A percentile compares a stretch with the other conserved stretches of the same genome.
phyloP scores from a whole-genome alignment of 75 land plant genomes.

The Larix kaempferi region DNA sequence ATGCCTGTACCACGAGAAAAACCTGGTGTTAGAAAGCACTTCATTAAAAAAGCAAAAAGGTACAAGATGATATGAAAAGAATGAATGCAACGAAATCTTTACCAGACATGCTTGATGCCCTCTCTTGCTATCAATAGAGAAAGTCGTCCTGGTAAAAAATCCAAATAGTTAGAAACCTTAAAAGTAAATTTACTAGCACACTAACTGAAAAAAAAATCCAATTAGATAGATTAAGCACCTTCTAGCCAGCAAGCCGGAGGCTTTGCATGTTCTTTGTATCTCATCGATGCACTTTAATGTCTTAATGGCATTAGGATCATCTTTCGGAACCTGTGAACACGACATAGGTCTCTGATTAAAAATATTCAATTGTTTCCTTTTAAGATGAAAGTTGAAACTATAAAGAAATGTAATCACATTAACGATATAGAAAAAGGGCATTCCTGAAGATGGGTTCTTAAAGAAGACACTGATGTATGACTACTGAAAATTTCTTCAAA shows the following conservation, averaged over 20 bases:
- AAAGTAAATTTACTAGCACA: neutral
- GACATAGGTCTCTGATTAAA: neutral
- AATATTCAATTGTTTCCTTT: neutral
- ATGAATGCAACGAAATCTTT: conserved; percentile 1
- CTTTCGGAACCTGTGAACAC: conserved; percentile 38
- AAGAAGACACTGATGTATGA: neutral
- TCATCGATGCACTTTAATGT: conserved; percentile 44
- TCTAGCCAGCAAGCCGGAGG: conserved; percentile 44
- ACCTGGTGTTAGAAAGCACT: neutral
- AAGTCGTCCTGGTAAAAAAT: conserved; percentile 11
- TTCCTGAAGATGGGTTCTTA: neutral
- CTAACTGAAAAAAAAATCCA: neutral
- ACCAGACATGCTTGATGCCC: conserved; percentile 15
- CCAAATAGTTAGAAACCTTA: neutral
- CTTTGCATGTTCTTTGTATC: conserved; percentile 50
- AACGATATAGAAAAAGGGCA: neutral
- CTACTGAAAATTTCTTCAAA: neutral
- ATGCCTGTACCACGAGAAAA: conserved; percentile 4
- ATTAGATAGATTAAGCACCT: conserved; percentile 27
- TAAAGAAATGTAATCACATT: neutral
- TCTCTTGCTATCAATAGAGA: conserved; percentile 2
- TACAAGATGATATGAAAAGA: neutral
- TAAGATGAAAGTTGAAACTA: neutral
- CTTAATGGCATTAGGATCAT: conserved; percentile 55
- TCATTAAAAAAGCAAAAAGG: neutral